These are phyloP conservation scores for Trichosporon coremiiforme DNA, from an alignment of 1,284 basidiomycete genomes.

Conservation along the genomic window DNA sequence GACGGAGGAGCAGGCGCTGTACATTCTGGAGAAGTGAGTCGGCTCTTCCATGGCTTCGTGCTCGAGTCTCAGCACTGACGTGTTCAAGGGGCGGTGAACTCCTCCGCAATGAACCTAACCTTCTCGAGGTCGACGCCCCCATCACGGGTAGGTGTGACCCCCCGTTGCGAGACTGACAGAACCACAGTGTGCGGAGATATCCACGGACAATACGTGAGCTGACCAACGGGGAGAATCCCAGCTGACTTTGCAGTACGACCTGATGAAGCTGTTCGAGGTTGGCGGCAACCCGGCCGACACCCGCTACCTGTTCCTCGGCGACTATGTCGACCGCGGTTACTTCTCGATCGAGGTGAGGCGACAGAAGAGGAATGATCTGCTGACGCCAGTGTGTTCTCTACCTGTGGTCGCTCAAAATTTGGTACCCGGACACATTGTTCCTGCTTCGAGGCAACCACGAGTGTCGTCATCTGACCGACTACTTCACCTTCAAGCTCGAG, in stretches of 20 bases:
- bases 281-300: slow-evolving; percentile 89
- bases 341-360: slow-evolving; percentile 83
- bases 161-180: slow-evolving; percentile 25
- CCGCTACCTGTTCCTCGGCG: slow-evolving; percentile 92
- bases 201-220: slow-evolving; percentile 93
- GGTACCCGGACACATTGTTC: slow-evolving; percentile 86
- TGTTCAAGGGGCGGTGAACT: slow-evolving; percentile 67
- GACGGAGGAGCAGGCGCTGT: slow-evolving; percentile 86
- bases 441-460: slow-evolving; percentile 97
- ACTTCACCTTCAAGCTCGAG: slow-evolving; percentile 96
- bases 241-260: slow-evolving; percentile 71
- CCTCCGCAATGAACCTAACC: slow-evolving; percentile 78
- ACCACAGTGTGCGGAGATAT: slow-evolving; percentile 85
- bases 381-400: slow-evolving; percentile 77
- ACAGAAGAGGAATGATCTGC: slow-evolving; percentile 7
- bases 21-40: slow-evolving; percentile 71
- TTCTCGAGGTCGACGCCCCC: slow-evolving; percentile 89
- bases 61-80: slow-evolving; percentile 22
- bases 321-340: slow-evolving; percentile 96
- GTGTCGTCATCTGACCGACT: slow-evolving; percentile 93
- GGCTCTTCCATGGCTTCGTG: not conserved
- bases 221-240: not conserved
- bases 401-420: slow-evolving; percentile 89
- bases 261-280: slow-evolving; percentile 98
- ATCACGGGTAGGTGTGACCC: slow-evolving; percentile 73